These are phyloP conservation scores for Colletotrichum melonis DNA, from an alignment of 2,329 filamentous ascomycete species.

Conservation along the genomic window DNA sequence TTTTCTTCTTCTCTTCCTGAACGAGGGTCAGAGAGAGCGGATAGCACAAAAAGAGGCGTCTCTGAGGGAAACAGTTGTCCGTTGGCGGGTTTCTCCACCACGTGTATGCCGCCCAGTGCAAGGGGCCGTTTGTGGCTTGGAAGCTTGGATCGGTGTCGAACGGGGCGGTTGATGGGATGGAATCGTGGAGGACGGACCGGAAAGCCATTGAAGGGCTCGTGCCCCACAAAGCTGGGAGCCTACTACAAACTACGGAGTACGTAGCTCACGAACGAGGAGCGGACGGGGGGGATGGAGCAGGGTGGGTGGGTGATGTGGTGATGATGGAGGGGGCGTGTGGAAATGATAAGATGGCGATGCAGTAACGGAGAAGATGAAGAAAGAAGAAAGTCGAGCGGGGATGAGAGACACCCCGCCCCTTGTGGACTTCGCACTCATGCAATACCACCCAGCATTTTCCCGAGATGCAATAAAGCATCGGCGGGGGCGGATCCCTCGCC, in stretches of 20 bases:
- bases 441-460: not conserved
- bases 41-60: slow-evolving; percentile 9
- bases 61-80: not conserved
- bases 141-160: slow-evolving; percentile 17
- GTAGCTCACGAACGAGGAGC: not conserved
- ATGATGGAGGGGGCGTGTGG: slow-evolving; percentile 1
- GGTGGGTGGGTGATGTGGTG: not conserved
- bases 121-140: slow-evolving; percentile 18
- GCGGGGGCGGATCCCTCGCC: slow-evolving; percentile 10
- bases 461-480: slow-evolving; percentile 24
- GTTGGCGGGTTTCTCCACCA: slow-evolving; percentile 22
- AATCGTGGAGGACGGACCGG: slow-evolving; percentile 29
- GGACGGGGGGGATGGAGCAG: not conserved
- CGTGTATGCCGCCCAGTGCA: slow-evolving; percentile 23
- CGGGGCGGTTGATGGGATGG: slow-evolving; percentile 8
- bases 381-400: not conserved
- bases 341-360: not conserved
- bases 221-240: not conserved
- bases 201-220: slow-evolving; percentile 20
- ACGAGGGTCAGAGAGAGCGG: slow-evolving; percentile 7
- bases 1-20: slow-evolving; percentile 18
- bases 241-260: too few relatives aligned
- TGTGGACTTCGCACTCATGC: slow-evolving; percentile 4
- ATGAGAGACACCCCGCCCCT: not conserved
- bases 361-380: not conserved